Percentiles rank a stretch among this genome's conserved stretches.
These are phyloP conservation scores for Centrapalus pauciflorus DNA, from an alignment of 129 eudicot genomes.

Conservation along the genomic window DNA sequence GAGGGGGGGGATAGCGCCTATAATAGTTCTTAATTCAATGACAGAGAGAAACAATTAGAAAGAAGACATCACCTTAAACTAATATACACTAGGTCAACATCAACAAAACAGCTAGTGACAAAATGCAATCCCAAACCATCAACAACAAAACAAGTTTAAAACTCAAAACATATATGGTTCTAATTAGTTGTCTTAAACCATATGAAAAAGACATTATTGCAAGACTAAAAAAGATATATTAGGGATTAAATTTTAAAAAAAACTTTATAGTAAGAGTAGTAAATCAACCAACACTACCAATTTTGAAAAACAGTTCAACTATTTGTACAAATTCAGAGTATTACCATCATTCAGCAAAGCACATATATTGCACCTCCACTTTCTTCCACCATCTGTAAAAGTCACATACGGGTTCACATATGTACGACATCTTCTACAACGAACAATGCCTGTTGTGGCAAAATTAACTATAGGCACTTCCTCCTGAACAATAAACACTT, in stretches of 20 bases:
- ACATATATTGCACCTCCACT: constrained; percentile 98
- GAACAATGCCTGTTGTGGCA: constrained; percentile 80
- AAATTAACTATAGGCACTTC: constrained; percentile 95
- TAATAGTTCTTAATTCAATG: background rate
- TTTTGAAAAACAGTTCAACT: background rate
- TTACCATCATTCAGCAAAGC: constrained; percentile 97
- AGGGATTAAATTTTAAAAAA: background rate
- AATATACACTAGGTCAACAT: background rate
- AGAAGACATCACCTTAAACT: background rate
- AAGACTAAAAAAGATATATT: background rate
- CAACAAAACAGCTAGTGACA: background rate
- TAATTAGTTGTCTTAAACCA: background rate
- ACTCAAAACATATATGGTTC: background rate
- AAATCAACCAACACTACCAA: background rate
- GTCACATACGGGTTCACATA: constrained; percentile 94
- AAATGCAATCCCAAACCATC: background rate
- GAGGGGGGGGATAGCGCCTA: background rate
- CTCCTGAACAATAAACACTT: constrained; percentile 53
- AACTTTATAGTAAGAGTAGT: background rate
- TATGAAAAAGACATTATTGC: background rate
- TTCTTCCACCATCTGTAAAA: constrained; percentile 92
- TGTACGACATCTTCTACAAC: constrained; percentile 99
- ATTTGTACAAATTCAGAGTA: constrained; percentile 9
- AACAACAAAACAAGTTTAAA: background rate
- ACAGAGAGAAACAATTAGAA: background rate